Base-by-base conservation (phyloP, 352 stramenopile genomes). In the Pythium guiyangense region DNA sequence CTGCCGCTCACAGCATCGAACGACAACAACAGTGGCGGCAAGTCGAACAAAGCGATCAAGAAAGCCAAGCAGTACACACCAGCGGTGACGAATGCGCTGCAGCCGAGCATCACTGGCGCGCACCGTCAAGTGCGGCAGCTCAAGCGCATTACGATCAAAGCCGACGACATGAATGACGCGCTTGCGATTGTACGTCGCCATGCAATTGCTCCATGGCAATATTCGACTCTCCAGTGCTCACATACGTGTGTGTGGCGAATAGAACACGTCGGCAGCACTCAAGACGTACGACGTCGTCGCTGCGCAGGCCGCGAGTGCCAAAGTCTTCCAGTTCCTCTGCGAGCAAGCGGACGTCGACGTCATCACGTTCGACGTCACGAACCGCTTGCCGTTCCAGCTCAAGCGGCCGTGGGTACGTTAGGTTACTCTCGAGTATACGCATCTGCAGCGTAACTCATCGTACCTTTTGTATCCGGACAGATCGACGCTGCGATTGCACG, bases 241-340 rank as follows among this genome's bases (percentile, higher is more conserved):
- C 25, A 14, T 12, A 35, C 14, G 8, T 20, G 4, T 27, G 9
- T 37, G 35, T 27, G 8, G 14, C 18, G 29, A 29, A 6, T 6
- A 92, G 84, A 72, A 74, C 49, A 60, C 57, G 27, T 87, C 75
- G 29, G 56, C 72, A 17, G 67, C 74, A 8, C 62, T 90, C 39
- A 88, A 89, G 57, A 61, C 67, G 51, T 94, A 90, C 62, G 83
- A 93, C 43, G 51, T 94, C 9, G 74, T 94, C n/a, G 85, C 85
- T 1, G 81, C 79, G 1, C 78, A 93, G 54, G 74, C 80, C 6
- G 49, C 57, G 27, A 85, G 72, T 18, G 60, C 62, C 25, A 90
- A 88, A 43, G 72, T 91, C n/a, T 94, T 94, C 50, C 85, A 94
- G 63, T 92, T 77, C 37, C 57, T 91, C 5, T 94, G 85, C 57